Conservation (phyloP, 164 flowering plant species). For the Litsea cubeba region DNA sequence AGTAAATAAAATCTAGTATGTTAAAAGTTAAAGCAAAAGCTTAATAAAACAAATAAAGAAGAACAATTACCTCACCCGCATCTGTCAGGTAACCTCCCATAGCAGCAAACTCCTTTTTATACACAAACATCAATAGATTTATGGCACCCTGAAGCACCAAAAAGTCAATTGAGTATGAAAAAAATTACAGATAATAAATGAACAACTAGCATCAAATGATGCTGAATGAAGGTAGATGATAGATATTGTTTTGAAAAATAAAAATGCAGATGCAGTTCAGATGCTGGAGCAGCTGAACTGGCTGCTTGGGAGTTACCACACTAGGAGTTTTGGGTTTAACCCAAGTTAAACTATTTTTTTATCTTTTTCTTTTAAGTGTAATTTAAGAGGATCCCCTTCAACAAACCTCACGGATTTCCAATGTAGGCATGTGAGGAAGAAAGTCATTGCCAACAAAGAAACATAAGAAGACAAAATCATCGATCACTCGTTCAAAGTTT, state of each 20-base stretch:
- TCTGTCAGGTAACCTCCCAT: constrained; percentile 99
- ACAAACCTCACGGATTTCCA: constrained; percentile 94
- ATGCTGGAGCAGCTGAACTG: no score
- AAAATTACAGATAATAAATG: background rate
- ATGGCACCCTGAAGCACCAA: constrained; percentile 78
- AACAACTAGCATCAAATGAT: background rate
- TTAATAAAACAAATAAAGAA: background rate
- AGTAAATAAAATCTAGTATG: no score
- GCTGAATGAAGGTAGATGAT: background rate
- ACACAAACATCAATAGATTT: constrained; percentile 72
- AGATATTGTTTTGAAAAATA: no score
- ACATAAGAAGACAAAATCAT: constrained; percentile 95
- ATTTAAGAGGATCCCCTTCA: no score
- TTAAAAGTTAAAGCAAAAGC: background rate
- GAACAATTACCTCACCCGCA: constrained; percentile 81
- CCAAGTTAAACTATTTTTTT: no score
- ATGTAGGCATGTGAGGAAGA: constrained; percentile 99
- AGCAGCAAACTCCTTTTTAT: constrained; percentile 75
- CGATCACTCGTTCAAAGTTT: constrained; percentile 78
- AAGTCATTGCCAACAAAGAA: constrained; percentile 99
- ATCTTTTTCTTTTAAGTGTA: no score
- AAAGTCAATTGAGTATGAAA: background rate
- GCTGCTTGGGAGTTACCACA: background rate
- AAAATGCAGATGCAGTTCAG: background rate
- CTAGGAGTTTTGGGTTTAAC: background rate